phyloP scores from a whole-genome alignment of 2,329 filamentous ascomycete species.

The Sporothrix brunneoviolacea region DNA sequence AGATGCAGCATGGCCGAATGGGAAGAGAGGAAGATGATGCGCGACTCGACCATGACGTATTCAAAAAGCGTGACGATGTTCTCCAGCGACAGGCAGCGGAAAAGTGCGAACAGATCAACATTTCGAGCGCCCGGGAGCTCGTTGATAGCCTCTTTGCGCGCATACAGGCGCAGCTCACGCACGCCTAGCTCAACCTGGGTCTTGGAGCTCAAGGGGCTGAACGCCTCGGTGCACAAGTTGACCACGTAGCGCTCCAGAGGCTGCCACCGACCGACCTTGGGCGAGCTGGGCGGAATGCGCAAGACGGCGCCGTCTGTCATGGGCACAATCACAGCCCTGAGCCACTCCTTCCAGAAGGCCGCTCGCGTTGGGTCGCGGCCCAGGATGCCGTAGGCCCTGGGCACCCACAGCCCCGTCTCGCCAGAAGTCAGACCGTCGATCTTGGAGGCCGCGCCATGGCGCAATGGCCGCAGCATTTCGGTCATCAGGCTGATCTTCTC shows the following conservation, averaged over 20 bases:
- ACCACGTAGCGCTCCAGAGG: slow-evolving; percentile 94
- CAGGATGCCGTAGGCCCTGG: slow-evolving; percentile 85
- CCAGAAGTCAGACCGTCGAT: slow-evolving; percentile 94
- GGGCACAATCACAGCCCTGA: slow-evolving; percentile 85
- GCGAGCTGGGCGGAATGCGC: slow-evolving; percentile 80
- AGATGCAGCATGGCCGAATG: slow-evolving; percentile 95
- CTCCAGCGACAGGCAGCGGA: slow-evolving; percentile 79
- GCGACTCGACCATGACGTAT: slow-evolving; percentile 84
- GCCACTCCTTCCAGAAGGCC: slow-evolving; percentile 97
- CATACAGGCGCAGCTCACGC: slow-evolving; percentile 83
- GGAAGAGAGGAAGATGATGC: slow-evolving; percentile 92
- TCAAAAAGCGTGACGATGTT: slow-evolving; percentile 92
- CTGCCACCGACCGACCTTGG: slow-evolving; percentile 89
- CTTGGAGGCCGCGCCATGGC: slow-evolving; percentile 91
- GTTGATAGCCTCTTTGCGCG: slow-evolving; percentile 71
- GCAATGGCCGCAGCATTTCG: slow-evolving; percentile 83
- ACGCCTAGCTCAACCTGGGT: slow-evolving; percentile 92
- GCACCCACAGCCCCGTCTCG: slow-evolving; percentile 93
- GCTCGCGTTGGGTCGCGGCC: slow-evolving; percentile 78
- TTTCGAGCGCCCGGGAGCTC: slow-evolving; percentile 88
- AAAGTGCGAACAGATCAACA: slow-evolving; percentile 87
- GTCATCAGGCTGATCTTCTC: slow-evolving; percentile 98
- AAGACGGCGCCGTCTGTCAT: slow-evolving; percentile 86
- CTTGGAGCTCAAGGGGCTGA: slow-evolving; percentile 85
- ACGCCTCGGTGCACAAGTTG: slow-evolving; percentile 91